Evolutionary conservation across 805 yeast species (phyloP), one percentile per base, ranked within the genome.

Genomic region (Candida morakotiae): DNA sequence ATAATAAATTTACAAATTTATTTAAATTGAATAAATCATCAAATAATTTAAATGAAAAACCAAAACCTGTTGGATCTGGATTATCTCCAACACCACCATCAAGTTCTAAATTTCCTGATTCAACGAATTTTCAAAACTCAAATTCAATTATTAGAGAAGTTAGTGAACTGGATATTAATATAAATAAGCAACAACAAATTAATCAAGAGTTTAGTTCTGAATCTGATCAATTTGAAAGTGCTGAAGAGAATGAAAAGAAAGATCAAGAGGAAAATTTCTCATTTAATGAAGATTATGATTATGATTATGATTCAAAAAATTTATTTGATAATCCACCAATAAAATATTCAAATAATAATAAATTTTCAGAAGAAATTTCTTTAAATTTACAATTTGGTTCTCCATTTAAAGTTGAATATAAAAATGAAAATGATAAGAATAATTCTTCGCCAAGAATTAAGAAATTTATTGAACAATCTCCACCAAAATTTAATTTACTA

Each of bases 311-410:
- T 39, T 41, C 49, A 15, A 44, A 45, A 15, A 58, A 57, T 41
- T 44, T 55, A 19, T 32, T 38, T 10, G 26, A 42, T 9, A 41
- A 56, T 41, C 62, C 64, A 2, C 59, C 67, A 1, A 51, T 24
- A 1, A 53, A 55, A 29, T 24, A 51, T 16, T 46, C 53, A 24
- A 28, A 24, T 14, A 32, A 31, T 21, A 27, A 42, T 9, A 39
- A 49, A 10, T 51, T 35, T 42, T 63, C 51, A 19, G 56, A 61
- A 39, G 68, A 62, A 47, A 56, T 61, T 43, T 37, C 46, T 11
- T 31, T 42, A 15, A 31, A 31, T 13, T 38, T 37, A 13, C 18
- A 34, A 17, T 59, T 60, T 41, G 69, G 66, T 4, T 58, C 66
- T 5, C 71, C 71, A 5, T 60, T 60, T 30, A 43, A 50, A 22